Evolutionary conservation across 2,329 filamentous ascomycete genomes (phyloP).

Genomic region (Exophiala calicioides): DNA sequence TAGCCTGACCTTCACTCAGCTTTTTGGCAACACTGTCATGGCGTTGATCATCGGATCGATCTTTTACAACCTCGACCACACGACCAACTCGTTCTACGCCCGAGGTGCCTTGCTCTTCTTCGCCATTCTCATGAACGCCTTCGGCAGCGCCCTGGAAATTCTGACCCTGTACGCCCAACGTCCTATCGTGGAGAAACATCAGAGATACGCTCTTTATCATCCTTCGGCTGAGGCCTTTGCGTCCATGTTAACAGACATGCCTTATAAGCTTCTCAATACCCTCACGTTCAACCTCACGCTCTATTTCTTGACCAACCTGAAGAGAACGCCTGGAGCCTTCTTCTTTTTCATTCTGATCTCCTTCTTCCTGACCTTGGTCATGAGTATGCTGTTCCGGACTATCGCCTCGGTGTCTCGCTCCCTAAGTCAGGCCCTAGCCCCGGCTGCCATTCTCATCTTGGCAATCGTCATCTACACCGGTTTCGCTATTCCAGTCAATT

Average conservation of each 20-base stretch:
- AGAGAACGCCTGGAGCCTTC: constrained; percentile 72
- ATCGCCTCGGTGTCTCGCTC: constrained; percentile 72
- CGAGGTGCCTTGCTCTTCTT: constrained; percentile 68
- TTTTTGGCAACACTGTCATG: constrained; percentile 58
- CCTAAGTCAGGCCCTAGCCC: constrained; percentile 63
- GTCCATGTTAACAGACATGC: constrained; percentile 83
- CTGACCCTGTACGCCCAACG: constrained; percentile 82
- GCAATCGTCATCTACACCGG: constrained; percentile 68
- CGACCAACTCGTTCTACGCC: constrained; percentile 62
- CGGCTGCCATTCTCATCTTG: constrained; percentile 55
- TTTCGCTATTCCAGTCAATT: constrained; percentile 62
- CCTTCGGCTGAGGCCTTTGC: constrained; percentile 84
- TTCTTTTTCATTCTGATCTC: constrained; percentile 80
- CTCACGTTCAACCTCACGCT: constrained; percentile 76
- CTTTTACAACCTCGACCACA: constrained; percentile 64
- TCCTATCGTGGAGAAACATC: constrained; percentile 88
- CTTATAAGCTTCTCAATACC: constrained; percentile 74
- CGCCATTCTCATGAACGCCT: constrained; percentile 61
- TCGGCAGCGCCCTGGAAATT: constrained; percentile 68
- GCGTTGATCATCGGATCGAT: constrained; percentile 66
- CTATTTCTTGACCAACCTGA: constrained; percentile 85
- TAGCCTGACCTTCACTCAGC: constrained; percentile 64
- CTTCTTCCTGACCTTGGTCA: constrained; percentile 59
- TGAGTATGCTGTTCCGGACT: constrained; percentile 56
- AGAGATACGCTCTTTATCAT: constrained; percentile 83